Evolutionary conservation across 345 rosid genomes (phyloP), one percentile per base, ranked within the genome.

Genomic region (Populus pruinosa): DNA sequence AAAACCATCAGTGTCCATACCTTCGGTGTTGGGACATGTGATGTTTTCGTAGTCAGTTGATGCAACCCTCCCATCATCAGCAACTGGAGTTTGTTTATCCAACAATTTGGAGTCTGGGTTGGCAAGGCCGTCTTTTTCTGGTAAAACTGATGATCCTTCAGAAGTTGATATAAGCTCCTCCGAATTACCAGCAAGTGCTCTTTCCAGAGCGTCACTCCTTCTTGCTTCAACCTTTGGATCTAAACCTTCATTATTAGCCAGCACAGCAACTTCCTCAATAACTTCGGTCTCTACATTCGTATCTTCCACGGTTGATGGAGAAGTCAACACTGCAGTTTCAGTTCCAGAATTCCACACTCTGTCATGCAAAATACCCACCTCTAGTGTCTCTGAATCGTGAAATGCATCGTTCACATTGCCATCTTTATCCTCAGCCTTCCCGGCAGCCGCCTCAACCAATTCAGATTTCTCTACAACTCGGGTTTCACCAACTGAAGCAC

Each of bases 1-100:
- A 79, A 78, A 83, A 82, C 78, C 78, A 81, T 86, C 89, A 79
- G 86, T 79, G 74, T 88, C 88, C 92, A 86, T 90, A 82, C 88
- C 91, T 82, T 87, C 87, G 63, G 74, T 49, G 41, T 79, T 75
- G 61, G 85, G 80, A 79, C 75, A 70, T 8, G 79, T 47, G 71
- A 78, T 68, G n/a, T 81, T 85, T 65, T 79, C 82, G 10, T 53
- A 72, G 39, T 62, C 81, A 59, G 71, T 44, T 53, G 74, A 69
- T 43, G 69, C 62, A 67, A 76, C 77, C 63, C 81, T 84, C 63
- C 69, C 78, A 53, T 82, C 84, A 68, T 73, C 67, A 78, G 86
- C 71, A 79, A 44, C 62, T 59, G 70, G 79, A 47, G 73, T 39
- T 62, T 62, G 81, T 67, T 49, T 86, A 62, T 70, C 82, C 23